Evolutionary conservation across 306 rosid genomes (phyloP).

Genomic region (Corylus heterophylla): DNA sequence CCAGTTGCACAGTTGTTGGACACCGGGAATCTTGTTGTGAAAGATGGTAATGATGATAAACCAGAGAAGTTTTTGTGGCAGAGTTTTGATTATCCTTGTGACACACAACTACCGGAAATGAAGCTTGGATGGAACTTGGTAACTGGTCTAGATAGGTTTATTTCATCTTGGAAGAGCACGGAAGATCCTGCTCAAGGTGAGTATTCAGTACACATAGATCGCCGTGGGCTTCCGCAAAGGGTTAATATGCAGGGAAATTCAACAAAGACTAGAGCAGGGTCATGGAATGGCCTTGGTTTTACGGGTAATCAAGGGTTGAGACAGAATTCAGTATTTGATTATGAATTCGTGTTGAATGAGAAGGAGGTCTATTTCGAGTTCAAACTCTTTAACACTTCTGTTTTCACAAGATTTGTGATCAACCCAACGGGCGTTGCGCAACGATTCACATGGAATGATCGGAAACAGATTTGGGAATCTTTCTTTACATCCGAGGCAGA

Average conservation of each 20-base stretch:
- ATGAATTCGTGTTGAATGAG: constrained; percentile 7
- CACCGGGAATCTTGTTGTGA: constrained; percentile 39
- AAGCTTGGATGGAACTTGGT: constrained; percentile 44
- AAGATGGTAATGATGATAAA: neutral
- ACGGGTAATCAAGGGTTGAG: neutral
- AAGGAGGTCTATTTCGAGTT: constrained; percentile 15
- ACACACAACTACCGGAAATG: constrained; percentile 48
- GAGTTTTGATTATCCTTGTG: constrained; percentile 62
- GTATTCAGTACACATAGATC: neutral
- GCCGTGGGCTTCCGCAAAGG: neutral
- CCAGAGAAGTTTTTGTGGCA: constrained; percentile 35
- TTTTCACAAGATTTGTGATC: constrained; percentile 17
- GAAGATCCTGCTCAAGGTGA: constrained; percentile 45
- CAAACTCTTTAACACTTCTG: neutral
- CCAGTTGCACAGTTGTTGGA: constrained; percentile 36
- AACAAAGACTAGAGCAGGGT: neutral
- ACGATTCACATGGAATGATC: constrained; percentile 24
- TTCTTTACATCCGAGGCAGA: neutral
- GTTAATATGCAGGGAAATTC: neutral
- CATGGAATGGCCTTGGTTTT: constrained; percentile 33
- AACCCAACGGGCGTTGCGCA: constrained; percentile 9
- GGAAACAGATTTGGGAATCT: constrained; percentile 20
- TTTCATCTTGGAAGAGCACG: constrained; percentile 44
- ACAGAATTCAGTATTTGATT: neutral
- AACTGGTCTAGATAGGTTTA: constrained; percentile 12